Percentiles rank a stretch among this genome's conserved stretches.
Conservation (phyloP, 1,284 basidiomycete genomes). For the Leccinum insolens region DNA sequence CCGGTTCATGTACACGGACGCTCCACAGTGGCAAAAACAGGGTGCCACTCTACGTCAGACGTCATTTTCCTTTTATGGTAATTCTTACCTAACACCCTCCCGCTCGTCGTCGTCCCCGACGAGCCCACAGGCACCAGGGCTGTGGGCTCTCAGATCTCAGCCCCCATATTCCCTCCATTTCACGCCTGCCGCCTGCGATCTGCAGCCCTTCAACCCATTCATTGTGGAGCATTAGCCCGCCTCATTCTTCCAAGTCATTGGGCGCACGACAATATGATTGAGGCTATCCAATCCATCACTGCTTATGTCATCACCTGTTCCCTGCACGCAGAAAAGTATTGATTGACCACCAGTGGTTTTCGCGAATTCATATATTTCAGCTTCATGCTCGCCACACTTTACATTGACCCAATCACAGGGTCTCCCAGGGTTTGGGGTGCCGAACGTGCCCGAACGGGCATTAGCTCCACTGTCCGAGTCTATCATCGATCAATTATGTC, state of each 20-base stretch:
- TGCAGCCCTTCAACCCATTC: neutral
- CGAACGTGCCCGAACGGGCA: neutral
- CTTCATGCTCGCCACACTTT: neutral
- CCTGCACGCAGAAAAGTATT: neutral
- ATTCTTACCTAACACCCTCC: conserved; percentile 9
- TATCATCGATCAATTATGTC: conserved; percentile 3
- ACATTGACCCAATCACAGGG: neutral
- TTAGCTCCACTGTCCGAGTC: neutral
- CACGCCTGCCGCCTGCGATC: conserved; percentile 1
- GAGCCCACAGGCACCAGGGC: conserved; percentile 8
- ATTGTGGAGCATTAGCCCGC: neutral
- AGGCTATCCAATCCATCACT: neutral
- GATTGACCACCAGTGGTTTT: neutral
- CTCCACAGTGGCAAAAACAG: conserved; percentile 40
- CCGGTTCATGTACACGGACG: conserved; percentile 33
- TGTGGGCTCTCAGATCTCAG: conserved; percentile 2
- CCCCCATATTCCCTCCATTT: neutral
- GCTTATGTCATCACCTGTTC: neutral
- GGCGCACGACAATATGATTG: neutral
- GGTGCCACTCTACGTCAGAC: conserved; percentile 37
- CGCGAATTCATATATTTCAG: neutral
- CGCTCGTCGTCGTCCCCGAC: conserved; percentile 11
- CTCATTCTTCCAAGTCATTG: neutral
- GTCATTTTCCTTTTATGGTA: conserved; percentile 29
- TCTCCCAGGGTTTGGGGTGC: conserved; percentile 12